phyloP scores from a whole-genome alignment of 129 eudicot genomes.

The Rutidosis leptorrhynchoides region DNA sequence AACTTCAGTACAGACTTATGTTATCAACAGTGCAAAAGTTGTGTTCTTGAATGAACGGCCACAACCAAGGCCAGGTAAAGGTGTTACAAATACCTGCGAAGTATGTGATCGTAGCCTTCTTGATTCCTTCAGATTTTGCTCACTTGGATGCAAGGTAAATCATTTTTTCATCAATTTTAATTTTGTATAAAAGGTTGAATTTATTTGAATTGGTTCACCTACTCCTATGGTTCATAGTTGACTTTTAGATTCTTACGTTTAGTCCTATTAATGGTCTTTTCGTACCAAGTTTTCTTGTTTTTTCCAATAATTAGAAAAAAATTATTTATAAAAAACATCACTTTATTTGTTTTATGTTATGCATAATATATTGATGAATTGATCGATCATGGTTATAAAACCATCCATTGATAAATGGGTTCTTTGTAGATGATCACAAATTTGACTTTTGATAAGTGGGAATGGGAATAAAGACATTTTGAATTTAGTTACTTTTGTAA shows the following conservation, averaged over 20 bases:
- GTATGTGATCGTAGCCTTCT: conserved; percentile 93
- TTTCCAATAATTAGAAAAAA: too few relatives aligned
- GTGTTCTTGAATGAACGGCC: conserved; percentile 95
- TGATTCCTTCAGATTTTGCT: conserved; percentile 82
- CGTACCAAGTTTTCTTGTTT: too few relatives aligned
- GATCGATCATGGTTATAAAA: neutral
- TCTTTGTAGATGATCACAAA: conserved; percentile 18
- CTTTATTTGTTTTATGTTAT: too few relatives aligned
- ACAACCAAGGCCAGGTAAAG: conserved; percentile 95
- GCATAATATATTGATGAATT: too few relatives aligned
- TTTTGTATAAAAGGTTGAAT: neutral
- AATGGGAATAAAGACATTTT: conserved; percentile 21
- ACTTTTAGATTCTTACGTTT: conserved; percentile 18
- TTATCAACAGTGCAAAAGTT: conserved; percentile 87
- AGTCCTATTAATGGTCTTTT: neutral
- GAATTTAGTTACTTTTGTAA: conserved; percentile 28
- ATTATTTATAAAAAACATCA: too few relatives aligned
- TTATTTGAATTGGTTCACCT: conserved; percentile 17
- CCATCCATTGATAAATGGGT: conserved; percentile 11
- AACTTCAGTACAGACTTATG: conserved; percentile 69
- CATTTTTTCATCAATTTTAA: neutral
- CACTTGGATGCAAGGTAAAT: conserved; percentile 97
- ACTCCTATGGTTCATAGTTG: conserved; percentile 27
- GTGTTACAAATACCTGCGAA: conserved; percentile 83
- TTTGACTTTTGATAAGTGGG: conserved; percentile 37